These are phyloP conservation scores for Phytophthora citrophthora DNA, from an alignment of 352 stramenopile species.

Conservation along the genomic window DNA sequence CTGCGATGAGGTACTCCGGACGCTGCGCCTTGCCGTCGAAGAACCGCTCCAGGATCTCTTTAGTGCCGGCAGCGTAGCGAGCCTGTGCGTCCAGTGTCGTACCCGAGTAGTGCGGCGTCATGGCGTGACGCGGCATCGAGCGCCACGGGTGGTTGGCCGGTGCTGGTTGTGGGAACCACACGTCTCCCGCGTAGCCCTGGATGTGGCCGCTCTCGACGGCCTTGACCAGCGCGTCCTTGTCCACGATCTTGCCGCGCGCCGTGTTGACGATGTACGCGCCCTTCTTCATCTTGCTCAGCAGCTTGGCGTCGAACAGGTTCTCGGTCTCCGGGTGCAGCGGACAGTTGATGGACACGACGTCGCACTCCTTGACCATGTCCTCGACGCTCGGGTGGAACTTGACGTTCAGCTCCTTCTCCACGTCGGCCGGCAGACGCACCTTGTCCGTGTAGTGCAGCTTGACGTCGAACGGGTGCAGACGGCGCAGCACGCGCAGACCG, in stretches of 20 bases:
- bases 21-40: conserved; percentile 47
- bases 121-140: conserved; percentile 46
- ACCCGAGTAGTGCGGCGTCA: conserved; percentile 58
- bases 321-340: conserved; percentile 71
- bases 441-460: conserved; percentile 61
- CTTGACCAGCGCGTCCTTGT: conserved; percentile 55
- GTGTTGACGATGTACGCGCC: conserved; percentile 85
- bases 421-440: conserved; percentile 37
- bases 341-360: conserved; percentile 81
- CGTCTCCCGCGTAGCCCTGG: conserved; percentile 63
- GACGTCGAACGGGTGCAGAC: conserved; percentile 52
- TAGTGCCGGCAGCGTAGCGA: conserved; percentile 42
- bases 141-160: conserved; percentile 59
- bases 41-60: conserved; percentile 53
- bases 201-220: conserved; percentile 44
- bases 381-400: conserved; percentile 42
- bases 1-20: conserved; percentile 47
- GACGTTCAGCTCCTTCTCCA: conserved; percentile 56
- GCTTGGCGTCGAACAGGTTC: conserved; percentile 68
- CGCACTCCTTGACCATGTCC: conserved; percentile 57
- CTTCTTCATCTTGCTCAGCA: conserved; percentile 71
- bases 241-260: conserved; percentile 79
- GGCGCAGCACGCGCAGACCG: conserved; percentile 41
- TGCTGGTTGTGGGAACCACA: conserved; percentile 82
- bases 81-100: conserved; percentile 49